Evolutionary conservation across 768 basidiomycete genomes (phyloP).

Genomic region (Coprinopsis sp.): DNA sequence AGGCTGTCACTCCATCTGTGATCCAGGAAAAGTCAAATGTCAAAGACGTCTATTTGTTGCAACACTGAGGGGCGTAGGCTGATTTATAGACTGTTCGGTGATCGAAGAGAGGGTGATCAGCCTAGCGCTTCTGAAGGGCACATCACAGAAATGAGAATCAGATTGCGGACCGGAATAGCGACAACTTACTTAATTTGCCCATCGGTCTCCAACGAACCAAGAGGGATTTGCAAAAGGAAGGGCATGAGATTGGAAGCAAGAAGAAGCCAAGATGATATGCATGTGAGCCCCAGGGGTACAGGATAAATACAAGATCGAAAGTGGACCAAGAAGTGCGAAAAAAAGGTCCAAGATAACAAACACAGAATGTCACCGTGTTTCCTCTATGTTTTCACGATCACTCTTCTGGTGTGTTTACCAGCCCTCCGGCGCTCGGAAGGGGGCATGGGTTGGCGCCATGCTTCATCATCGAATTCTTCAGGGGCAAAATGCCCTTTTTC

Average conservation of each 20-base stretch:
- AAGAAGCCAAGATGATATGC: constrained; percentile 4
- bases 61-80: no score
- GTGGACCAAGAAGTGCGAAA: constrained; percentile 7
- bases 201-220: constrained; percentile 1
- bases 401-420: constrained; percentile 74
- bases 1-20: no score
- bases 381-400: constrained; percentile 50
- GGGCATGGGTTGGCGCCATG: constrained; percentile 70
- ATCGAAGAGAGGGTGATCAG: no score
- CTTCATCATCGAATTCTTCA: constrained; percentile 64
- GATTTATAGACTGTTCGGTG: no score
- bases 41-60: no score
- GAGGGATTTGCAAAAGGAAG: constrained; percentile 6
- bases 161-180: no score
- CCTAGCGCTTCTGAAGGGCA: no score
- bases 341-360: constrained; percentile 4
- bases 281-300: constrained; percentile 3
- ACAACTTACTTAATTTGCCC: no score
- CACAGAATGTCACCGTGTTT: constrained; percentile 6
- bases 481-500: constrained; percentile 33
- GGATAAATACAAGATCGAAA: constrained; percentile 4
- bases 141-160: constrained; percentile 6
- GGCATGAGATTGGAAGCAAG: background rate
- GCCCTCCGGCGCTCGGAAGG: constrained; percentile 71
- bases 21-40: no score